Conservation (phyloP, 345 rosid species). For the Noccaea caerulescens region DNA sequence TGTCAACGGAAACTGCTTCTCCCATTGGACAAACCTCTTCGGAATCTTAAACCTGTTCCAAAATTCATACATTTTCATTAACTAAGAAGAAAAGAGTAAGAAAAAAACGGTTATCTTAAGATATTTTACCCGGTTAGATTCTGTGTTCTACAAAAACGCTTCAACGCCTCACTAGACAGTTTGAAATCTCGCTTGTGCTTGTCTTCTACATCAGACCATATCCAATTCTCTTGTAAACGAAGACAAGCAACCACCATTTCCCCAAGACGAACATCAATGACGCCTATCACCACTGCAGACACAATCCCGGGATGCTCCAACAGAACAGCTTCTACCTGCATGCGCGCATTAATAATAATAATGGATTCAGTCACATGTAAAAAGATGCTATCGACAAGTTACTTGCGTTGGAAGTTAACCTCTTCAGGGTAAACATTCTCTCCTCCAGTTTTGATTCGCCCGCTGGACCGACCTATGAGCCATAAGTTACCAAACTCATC, state of each 20-base stretch:
- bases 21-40: constrained; percentile 64
- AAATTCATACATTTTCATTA: neutral
- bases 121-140: constrained; percentile 61
- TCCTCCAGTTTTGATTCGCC: constrained; percentile 82
- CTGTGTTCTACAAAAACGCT: constrained; percentile 51
- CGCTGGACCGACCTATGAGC: constrained; percentile 76
- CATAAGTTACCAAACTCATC: constrained; percentile 71
- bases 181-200: constrained; percentile 23
- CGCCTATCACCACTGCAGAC: constrained; percentile 63
- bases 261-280: constrained; percentile 59
- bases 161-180: constrained; percentile 59
- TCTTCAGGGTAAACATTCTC: constrained; percentile 91
- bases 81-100: neutral
- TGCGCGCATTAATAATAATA: neutral
- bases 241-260: constrained; percentile 85
- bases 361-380: neutral
- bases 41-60: constrained; percentile 81
- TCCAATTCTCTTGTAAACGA: constrained; percentile 59
- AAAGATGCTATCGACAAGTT: neutral
- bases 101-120: neutral
- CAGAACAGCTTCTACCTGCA: constrained; percentile 66
- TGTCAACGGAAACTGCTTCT: constrained; percentile 68
- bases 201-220: constrained; percentile 54
- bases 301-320: constrained; percentile 63
- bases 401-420: constrained; percentile 50